Evolutionary conservation across 768 basidiomycete genomes (phyloP).

Genomic region (Hericium rajendrae): DNA sequence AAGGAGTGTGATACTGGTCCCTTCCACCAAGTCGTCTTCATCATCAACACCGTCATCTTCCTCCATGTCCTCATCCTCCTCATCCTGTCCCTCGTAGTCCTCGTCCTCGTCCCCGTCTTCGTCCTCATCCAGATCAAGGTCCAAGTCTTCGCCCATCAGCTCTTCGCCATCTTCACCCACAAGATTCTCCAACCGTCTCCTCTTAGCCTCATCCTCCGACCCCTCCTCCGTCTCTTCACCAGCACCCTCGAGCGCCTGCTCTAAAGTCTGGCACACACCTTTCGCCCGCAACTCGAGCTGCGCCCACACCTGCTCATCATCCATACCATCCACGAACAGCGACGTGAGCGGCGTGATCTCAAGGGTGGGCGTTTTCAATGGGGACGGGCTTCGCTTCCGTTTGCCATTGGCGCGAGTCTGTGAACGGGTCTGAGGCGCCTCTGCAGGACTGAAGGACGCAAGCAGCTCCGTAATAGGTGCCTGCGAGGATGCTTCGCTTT

Average conservation of each 20-base stretch:
- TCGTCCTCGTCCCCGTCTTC: constrained; percentile 23
- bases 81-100: constrained; percentile 14
- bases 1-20: neutral
- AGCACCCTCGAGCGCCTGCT: constrained; percentile 51
- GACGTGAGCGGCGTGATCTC: constrained; percentile 63
- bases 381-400: constrained; percentile 32
- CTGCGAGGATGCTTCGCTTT: constrained; percentile 55
- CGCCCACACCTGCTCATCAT: constrained; percentile 84
- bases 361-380: constrained; percentile 24
- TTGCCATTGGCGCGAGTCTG: constrained; percentile 37
- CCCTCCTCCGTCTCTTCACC: constrained; percentile 23
- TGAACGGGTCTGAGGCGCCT: constrained; percentile 70
- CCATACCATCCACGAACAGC: constrained; percentile 72
- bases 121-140: constrained; percentile 6
- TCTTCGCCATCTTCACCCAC: constrained; percentile 19
- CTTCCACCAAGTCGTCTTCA: constrained; percentile 16
- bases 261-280: constrained; percentile 59
- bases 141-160: constrained; percentile 19
- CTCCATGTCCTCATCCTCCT: constrained; percentile 16
- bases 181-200: constrained; percentile 10
- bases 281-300: constrained; percentile 80
- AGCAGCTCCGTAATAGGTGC: constrained; percentile 59
- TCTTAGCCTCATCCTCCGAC: constrained; percentile 22
- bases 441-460: constrained; percentile 51
- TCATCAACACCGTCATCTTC: constrained; percentile 16